phyloP scores from a whole-genome alignment of 1,284 basidiomycete genomes.

The Pseudozyma tsukubaensis region DNA sequence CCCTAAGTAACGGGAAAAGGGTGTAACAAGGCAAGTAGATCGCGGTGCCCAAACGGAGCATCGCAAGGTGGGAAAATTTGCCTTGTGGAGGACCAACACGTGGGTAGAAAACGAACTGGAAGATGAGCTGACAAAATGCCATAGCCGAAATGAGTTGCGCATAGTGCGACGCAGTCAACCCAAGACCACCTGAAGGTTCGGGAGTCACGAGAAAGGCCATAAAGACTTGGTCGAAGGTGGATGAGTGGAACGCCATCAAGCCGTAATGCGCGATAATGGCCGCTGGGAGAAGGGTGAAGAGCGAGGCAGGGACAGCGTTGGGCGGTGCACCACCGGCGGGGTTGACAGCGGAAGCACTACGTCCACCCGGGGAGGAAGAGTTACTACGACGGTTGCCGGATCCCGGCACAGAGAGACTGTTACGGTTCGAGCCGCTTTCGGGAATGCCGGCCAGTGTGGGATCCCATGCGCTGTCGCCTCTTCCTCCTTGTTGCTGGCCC shows the following conservation, averaged over 20 bases:
- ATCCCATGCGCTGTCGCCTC: constrained; percentile 50
- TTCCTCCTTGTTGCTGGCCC: constrained; percentile 1
- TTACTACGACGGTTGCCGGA: background rate
- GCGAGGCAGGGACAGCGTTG: constrained; percentile 13
- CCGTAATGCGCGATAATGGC: constrained; percentile 67
- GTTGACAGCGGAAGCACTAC: background rate
- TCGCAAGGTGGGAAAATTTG: constrained; percentile 63
- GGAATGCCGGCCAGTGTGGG: constrained; percentile 62
- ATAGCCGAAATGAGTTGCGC: constrained; percentile 67
- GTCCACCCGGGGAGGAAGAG: constrained; percentile 1
- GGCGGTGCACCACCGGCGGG: constrained; percentile 1
- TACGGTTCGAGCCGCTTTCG: constrained; percentile 43
- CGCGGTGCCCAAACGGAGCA: constrained; percentile 62
- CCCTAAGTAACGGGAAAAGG: constrained; percentile 71
- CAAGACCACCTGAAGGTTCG: constrained; percentile 62
- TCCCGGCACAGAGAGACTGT: constrained; percentile 22
- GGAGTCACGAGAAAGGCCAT: constrained; percentile 69
- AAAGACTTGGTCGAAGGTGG: constrained; percentile 69
- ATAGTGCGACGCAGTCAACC: constrained; percentile 67
- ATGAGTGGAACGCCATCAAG: constrained; percentile 64
- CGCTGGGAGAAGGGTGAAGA: constrained; percentile 60
- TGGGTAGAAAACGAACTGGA: constrained; percentile 75
- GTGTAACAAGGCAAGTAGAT: constrained; percentile 54
- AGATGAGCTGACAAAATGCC: constrained; percentile 62
- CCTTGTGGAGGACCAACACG: constrained; percentile 71